phyloP scores from a whole-genome alignment of 1,284 basidiomycete species.

The Golubevia sp. region DNA sequence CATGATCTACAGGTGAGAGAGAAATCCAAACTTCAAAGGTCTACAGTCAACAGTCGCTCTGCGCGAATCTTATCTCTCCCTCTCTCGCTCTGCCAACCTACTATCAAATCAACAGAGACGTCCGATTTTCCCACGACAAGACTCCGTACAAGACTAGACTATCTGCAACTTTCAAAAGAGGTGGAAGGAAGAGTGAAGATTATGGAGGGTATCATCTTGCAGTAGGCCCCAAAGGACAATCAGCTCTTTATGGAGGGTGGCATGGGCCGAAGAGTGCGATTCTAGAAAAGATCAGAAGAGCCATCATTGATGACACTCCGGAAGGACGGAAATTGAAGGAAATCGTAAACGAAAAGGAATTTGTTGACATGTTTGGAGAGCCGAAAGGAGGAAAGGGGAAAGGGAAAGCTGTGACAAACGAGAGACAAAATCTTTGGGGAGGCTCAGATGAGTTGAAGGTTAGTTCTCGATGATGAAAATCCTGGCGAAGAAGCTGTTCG shows the following conservation, averaged over 20 bases:
- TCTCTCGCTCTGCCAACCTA: no score
- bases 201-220: conserved; percentile 17
- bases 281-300: conserved; percentile 19
- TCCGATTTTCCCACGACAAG: conserved; percentile 43
- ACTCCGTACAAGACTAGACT: conserved; percentile 41
- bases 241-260: conserved; percentile 30
- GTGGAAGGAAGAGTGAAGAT: conserved; percentile 21
- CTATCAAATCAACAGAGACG: conserved; percentile 43
- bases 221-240: background rate
- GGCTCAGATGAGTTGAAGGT: conserved; percentile 24
- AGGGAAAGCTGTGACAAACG: no score
- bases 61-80: no score
- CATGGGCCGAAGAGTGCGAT: conserved; percentile 29
- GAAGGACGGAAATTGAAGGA: conserved; percentile 17
- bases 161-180: conserved; percentile 22
- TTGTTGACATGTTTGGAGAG: conserved; percentile 20
- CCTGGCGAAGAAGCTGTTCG: no score
- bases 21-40: no score
- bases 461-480: background rate
- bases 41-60: no score
- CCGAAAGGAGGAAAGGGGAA: background rate
- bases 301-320: conserved; percentile 22
- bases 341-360: conserved; percentile 10
- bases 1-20: no score
- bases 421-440: conserved; percentile 18